These are phyloP conservation scores for Trichoderma guizhouense DNA, from an alignment of 2,329 filamentous ascomycete genomes.

Conservation along the genomic window DNA sequence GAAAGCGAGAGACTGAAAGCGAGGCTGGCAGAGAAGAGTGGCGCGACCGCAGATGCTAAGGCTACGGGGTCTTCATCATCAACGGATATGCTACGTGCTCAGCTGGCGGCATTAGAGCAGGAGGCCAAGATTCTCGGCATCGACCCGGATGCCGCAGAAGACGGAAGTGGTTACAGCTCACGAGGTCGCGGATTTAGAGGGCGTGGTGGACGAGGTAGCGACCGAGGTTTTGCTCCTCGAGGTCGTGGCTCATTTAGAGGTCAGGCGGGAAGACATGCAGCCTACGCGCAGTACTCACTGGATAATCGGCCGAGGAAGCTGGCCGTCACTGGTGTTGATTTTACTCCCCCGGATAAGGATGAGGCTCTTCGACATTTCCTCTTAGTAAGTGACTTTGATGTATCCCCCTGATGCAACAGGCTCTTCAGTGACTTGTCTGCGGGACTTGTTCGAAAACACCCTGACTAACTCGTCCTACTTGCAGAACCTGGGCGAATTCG, in stretches of 20 bases:
- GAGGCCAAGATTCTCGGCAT: conserved; percentile 69
- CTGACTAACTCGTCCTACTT: not conserved
- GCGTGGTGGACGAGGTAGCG: conserved; percentile 33
- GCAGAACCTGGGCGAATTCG: conserved; percentile 61
- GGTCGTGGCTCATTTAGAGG: conserved; percentile 41
- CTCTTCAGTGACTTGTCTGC: not conserved
- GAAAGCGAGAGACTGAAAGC: conserved; percentile 64
- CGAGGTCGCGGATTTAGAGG: conserved; percentile 42
- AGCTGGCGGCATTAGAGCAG: conserved; percentile 68
- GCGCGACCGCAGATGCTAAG: conserved; percentile 24
- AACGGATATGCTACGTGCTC: conserved; percentile 65
- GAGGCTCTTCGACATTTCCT: conserved; percentile 70
- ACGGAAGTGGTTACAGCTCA: conserved; percentile 34
- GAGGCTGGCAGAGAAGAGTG: conserved; percentile 40
- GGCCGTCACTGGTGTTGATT: conserved; percentile 60
- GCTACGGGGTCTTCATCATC: conserved; percentile 25
- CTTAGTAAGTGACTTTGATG: conserved; percentile 48
- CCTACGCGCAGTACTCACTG: conserved; percentile 62
- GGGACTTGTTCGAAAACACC: not conserved
- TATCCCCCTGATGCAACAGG: not conserved
- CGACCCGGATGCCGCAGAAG: conserved; percentile 51
- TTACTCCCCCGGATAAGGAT: conserved; percentile 59
- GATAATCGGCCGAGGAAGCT: conserved; percentile 74
- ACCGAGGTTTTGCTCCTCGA: conserved; percentile 32
- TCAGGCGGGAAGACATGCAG: conserved; percentile 48